These are phyloP conservation scores for Cerioporus squamosus DNA, from an alignment of 1,284 basidiomycete genomes.

Conservation along the genomic window DNA sequence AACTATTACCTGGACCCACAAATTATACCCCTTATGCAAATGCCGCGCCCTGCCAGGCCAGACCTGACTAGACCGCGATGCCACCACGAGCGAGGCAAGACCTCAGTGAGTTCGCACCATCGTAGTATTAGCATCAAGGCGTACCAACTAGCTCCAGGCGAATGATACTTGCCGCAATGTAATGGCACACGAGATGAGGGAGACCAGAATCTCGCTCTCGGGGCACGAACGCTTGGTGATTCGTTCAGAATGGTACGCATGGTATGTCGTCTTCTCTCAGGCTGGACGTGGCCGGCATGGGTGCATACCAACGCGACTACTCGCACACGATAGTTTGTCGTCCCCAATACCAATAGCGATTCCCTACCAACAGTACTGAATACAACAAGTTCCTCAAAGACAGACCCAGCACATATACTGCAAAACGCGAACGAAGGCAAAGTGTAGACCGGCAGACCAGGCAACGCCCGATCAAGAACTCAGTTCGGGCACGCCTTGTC, in stretches of 20 bases:
- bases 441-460: neutral
- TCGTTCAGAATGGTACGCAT: no score
- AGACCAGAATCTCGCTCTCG: no score
- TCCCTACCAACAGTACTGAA: neutral
- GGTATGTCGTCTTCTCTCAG: no score
- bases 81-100: neutral
- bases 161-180: no score
- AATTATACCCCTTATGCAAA: neutral
- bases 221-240: no score
- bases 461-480: neutral
- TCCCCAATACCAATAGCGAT: neutral
- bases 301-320: no score
- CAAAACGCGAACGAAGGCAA: neutral
- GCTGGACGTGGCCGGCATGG: no score
- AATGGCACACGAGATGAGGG: no score
- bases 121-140: no score
- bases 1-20: neutral
- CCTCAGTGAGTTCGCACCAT: no score
- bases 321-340: neutral
- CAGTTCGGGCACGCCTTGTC: constrained; percentile 26
- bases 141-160: no score
- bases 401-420: neutral
- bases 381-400: neutral
- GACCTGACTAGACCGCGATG: constrained; percentile 2
- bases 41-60: neutral